Evolutionary conservation across 805 yeast species (phyloP), one percentile per base, ranked within the genome.

Genomic region (Saturnispora dispora): DNA sequence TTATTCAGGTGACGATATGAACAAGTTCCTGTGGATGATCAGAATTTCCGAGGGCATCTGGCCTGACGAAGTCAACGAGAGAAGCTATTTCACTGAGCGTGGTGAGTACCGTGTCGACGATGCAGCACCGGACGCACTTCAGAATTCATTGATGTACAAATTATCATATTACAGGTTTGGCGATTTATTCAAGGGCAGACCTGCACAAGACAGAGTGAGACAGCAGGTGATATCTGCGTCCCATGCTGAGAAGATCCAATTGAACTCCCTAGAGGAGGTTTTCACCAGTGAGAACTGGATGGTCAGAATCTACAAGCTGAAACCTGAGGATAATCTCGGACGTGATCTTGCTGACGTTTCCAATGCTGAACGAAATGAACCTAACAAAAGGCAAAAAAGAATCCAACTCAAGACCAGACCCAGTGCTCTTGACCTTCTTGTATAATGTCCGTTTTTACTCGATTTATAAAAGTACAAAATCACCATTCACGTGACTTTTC

Each of bases 11-110:
- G 99, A 93, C 69, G 99, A 95, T 70, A 73, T 93, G 61, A 93
- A 93, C 74, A 93, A 93, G 71, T 93, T 89, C 71, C 70, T 93
- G 63, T 95, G 99, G 99, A 93, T 93, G 99, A 89, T 93, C 28
- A 81, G 99, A 68, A 93, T 93, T 58, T 79, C 96, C n/a, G 96
- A 93, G 70, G 99, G 99, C 50, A 88, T 93, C 54, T 93, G 99
- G 99, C 99, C 99, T 1, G 97, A 93, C n/a, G 98, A 93, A 64
- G 82, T 93, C 53, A 77, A 74, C 58, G 99, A 93, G 71, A 74
- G 93, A 56, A 78, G 82, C 57, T 93, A 72, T 71, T 93, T 90
- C 76, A 85, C 90, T 22, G 79, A 79, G 5, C 71, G 79, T 51
- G 97, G 98, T 55, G 96, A 89, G 67, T 93, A 88, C 67, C 81